Evolutionary conservation across 2,329 filamentous ascomycete species (phyloP), one percentile per base, ranked within the genome.

Genomic region (Alternaria burnsii): DNA sequence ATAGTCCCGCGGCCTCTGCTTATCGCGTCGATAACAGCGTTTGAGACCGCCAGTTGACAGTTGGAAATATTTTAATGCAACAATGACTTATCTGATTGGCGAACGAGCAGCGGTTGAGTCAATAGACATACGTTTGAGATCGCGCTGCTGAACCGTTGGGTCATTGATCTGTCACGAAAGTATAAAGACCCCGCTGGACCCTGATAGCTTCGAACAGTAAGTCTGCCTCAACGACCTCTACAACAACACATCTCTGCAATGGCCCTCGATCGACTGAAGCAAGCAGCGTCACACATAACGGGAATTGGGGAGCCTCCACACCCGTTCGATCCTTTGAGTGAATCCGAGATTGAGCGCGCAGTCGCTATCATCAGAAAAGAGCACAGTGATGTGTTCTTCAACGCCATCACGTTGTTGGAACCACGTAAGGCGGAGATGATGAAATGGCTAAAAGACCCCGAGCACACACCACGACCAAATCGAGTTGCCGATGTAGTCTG

Each of bases 371-470:
- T 97, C 66, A 88, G 88, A 62, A 87, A 89, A 69, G 84, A 90
- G 60, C 84, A 97, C 76, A 84, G 87, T 58, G 83, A 89, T 50
- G 84, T 96, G 60, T 88, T 89, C 78, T 97, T 94, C 86, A 95
- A 97, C 82, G 91, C 93, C 3, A 89, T 97, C 57, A 91, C 92
- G 3, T 83, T 97, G 28, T 89, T 89, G 71, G 93, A 97, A 82
- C 93, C 93, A 50, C 90, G 90, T 66, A 97, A 97, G 83, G 88
- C 85, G 46, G 88, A 93, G 70, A 93, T 97, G 91, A 83, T 89
- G 75, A 86, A 85, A 61, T 97, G 92, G 92, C 80, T 97, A 12
- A 88, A 85, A 50, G 84, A 88, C 59, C 88, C 91, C 1, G 80
- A 86, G 20, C 84, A 82, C 10, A 81, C 83, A 0, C 84, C 88